Evolutionary conservation across 2,329 filamentous ascomycete species (phyloP), one percentile per base, ranked within the genome.

Genomic region (Pseudogymnoascus sp.): DNA sequence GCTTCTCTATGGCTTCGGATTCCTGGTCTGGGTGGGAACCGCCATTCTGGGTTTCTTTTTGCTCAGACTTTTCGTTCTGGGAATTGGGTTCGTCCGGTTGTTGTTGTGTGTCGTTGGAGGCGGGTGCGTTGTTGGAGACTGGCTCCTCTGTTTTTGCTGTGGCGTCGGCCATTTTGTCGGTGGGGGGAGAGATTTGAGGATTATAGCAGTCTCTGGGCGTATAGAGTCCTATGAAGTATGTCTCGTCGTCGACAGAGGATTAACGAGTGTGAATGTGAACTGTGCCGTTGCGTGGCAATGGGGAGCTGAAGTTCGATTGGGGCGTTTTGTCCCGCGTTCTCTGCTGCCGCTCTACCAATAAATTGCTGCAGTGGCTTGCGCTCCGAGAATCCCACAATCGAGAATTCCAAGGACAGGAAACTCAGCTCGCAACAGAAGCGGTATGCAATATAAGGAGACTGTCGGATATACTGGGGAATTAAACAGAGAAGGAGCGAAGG

Each of bases 1-100:
- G 58, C 22, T 62, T 38, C 35, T 39, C 58, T n/a, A 11, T 54
- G 37, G 37, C 58, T 35, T 50, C 58, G 11, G 47, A 60, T 20
- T 36, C 38, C 12, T 47, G 30, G 6, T 41, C 20, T 35, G 58
- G 30, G 28, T 50, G 39, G 14, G 9, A 33, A 14, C 35, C 30
- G n/a, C 35, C 58, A 30, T 41, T 50, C 11, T 60, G 22, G 6
- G 37, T 25, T 54, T 3, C 28, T 14, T 22, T 8, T 12, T 54
- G 58, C 11, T 33, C 25, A 22, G 25, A 54, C 33, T n/a, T 60
- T 47, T 47, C 30, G n/a, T 54, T 54, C 22, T 22, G 33, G n/a
- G 33, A 28, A 37, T 39, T 37, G 38, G 16, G 16, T 50, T 47
- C 33, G 12, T 18, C 43, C 16, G 9, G 43, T 18, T 33, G 43